A percentile compares a stretch with the other conserved stretches of the same genome.
Evolutionary conservation across 169 alveolate genomes (phyloP).

Genomic region (Eimeria necatrix): DNA sequence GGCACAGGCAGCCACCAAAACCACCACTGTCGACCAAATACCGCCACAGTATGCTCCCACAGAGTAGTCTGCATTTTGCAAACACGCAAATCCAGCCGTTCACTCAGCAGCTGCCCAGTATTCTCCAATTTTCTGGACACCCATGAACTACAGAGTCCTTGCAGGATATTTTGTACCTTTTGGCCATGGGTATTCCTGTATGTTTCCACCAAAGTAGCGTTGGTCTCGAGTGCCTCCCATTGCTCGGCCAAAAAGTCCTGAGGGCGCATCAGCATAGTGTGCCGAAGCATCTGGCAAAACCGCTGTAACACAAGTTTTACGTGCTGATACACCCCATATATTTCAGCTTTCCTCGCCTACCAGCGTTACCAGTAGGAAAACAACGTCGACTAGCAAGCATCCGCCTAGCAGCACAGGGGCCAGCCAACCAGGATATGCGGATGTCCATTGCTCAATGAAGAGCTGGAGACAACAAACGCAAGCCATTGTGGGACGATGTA

Average conservation of each 20-base stretch:
- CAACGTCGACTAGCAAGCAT: constrained; percentile 54
- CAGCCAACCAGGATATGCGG: constrained; percentile 72
- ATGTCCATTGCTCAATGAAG: constrained; percentile 65
- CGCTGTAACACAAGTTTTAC: neutral
- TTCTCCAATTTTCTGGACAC: neutral
- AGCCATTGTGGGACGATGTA: neutral
- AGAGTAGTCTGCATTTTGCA: constrained; percentile 61
- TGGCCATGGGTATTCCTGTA: constrained; percentile 75
- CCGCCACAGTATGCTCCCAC: constrained; percentile 72
- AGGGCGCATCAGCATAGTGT: neutral
- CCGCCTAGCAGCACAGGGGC: constrained; percentile 57
- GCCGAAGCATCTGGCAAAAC: neutral
- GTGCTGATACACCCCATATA: no score
- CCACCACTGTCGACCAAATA: constrained; percentile 80
- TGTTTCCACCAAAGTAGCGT: constrained; percentile 80
- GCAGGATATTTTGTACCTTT: constrained; percentile 26
- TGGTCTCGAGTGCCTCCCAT: constrained; percentile 81
- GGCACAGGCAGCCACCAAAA: constrained; percentile 79
- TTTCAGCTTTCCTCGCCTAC: constrained; percentile 22
- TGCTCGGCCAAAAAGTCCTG: constrained; percentile 81
- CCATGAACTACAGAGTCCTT: neutral
- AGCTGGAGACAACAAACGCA: neutral
- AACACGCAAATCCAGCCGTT: neutral
- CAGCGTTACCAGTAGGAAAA: constrained; percentile 76
- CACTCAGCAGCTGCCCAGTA: neutral